phyloP scores from a whole-genome alignment of 176 grass and related monocot species.

The Aegilops speltoides region DNA sequence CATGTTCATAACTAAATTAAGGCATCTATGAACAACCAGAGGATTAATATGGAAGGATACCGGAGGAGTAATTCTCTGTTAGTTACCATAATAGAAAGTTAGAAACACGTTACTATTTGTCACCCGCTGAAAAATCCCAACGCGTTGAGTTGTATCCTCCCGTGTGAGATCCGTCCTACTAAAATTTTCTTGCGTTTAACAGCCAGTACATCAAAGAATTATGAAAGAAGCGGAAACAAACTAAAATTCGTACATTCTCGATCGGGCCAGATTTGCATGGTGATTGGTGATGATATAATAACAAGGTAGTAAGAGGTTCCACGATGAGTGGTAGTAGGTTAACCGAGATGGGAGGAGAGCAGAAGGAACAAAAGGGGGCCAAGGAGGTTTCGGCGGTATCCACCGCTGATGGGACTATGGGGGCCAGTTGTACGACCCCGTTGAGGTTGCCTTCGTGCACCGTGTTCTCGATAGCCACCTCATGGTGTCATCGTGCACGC shows the following conservation, averaged over 20 bases:
- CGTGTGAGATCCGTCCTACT: neutral
- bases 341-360: no score
- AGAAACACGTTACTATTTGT: neutral
- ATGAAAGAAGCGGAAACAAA: neutral
- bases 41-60: neutral
- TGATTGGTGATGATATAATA: neutral
- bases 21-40: neutral
- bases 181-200: neutral
- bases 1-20: neutral
- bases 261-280: neutral
- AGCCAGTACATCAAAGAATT: neutral
- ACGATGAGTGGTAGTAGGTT: no score
- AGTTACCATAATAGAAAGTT: no score
- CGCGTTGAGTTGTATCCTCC: neutral
- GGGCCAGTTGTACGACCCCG: slow-evolving; percentile 59
- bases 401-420: slow-evolving; percentile 47
- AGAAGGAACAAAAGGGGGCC: no score
- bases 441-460: slow-evolving; percentile 54
- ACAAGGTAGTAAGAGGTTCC: neutral
- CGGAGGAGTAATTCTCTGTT: no score
- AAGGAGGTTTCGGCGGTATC: no score
- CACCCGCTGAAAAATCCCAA: neutral
- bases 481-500: slow-evolving; percentile 26
- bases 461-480: slow-evolving; percentile 48
- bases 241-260: neutral